A percentile compares a stretch with the other conserved stretches of the same genome.
Evolutionary conservation across 176 grass and related monocot species (phyloP).

Genomic region (Cenchrus purpureus): DNA sequence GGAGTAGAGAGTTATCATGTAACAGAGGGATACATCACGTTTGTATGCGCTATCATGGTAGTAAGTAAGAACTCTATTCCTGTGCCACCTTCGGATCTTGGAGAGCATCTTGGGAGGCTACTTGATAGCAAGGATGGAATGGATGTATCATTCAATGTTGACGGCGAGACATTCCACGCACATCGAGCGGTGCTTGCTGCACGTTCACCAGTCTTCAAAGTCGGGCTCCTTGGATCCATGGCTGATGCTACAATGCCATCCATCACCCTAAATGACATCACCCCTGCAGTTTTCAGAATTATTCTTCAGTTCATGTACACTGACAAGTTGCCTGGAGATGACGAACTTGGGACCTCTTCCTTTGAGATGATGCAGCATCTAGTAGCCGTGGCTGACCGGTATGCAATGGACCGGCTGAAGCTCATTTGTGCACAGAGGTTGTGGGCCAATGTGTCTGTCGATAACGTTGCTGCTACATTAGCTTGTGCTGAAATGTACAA

Average conservation of each 20-base stretch:
- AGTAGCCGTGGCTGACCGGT: slow-evolving; percentile 49
- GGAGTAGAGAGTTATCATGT: not conserved
- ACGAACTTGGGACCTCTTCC: not conserved
- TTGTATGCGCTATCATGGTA: slow-evolving; percentile 2
- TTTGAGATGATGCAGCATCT: not conserved
- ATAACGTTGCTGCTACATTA: slow-evolving; percentile 38
- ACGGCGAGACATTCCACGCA: slow-evolving; percentile 25
- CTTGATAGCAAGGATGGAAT: not conserved
- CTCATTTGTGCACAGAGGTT: slow-evolving; percentile 44
- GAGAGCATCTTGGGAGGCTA: not conserved
- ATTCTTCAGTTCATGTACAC: slow-evolving; percentile 61
- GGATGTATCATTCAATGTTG: slow-evolving; percentile 8
- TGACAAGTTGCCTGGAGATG: slow-evolving; percentile 1
- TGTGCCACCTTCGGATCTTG: not conserved
- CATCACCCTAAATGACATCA: slow-evolving; percentile 34
- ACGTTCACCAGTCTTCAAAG: slow-evolving; percentile 35
- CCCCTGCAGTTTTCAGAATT: slow-evolving; percentile 13
- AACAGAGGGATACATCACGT: not conserved
- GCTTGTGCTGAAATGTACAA: slow-evolving; percentile 42
- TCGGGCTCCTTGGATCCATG: slow-evolving; percentile 36
- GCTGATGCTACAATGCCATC: not conserved
- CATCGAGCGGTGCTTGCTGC: slow-evolving; percentile 29
- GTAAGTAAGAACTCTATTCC: not conserved
- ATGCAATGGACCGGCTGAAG: slow-evolving; percentile 44
- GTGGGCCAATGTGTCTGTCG: slow-evolving; percentile 34